Base-by-base conservation (phyloP, 1,139 yeast species). In the Zygosaccharomyces pseudobailii region DNA sequence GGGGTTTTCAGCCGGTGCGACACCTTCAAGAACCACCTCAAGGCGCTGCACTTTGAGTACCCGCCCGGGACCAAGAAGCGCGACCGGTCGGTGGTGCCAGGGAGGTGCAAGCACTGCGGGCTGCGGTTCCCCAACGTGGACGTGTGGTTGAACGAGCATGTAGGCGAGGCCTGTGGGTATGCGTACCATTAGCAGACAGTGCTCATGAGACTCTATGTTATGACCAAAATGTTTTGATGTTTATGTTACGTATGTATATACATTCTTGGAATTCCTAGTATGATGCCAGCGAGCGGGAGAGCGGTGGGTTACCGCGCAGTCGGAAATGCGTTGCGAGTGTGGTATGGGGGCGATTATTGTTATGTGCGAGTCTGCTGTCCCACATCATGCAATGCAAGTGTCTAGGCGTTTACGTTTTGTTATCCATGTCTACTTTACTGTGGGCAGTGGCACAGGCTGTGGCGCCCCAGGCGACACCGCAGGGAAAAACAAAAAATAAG, bases 1-100 rank as follows among this genome's bases (percentile, higher is more conserved):
- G 96, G 96, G 5, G 82, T 85, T 34, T 89, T 89, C 59, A 80
- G 89, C 19, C 75, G 97, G 41, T 86, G 96, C 63, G 97, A 89
- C 66, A 89, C 97, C 5, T 89, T 80, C 70, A 89, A 89, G 63
- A 89, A 88, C 67, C 97, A 89, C 67, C 72, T 89, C 53, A 87
- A 86, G 65, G 95, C 96, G 3, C 76, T 89, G 54, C 97, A 89
- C 65, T 89, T 89, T 66, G 86, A 80, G 59, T 89, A 89, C 66
- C 97, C 97, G 3, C 76, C 77, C 39, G 96, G 95, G 4, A 88
- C 96, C 6, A 81, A 82, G 61, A 88, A 88, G 68, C 82, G 79
- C 55, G 86, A 87, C 59, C 75, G 97, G 55, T 69, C 70, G 19
- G 76, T 78, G 45, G 86, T 84, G 40, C 65, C 74, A 21, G 97